Evolutionary conservation across 208 protist species (phyloP).

Genomic region (Porcisia hertigi): DNA sequence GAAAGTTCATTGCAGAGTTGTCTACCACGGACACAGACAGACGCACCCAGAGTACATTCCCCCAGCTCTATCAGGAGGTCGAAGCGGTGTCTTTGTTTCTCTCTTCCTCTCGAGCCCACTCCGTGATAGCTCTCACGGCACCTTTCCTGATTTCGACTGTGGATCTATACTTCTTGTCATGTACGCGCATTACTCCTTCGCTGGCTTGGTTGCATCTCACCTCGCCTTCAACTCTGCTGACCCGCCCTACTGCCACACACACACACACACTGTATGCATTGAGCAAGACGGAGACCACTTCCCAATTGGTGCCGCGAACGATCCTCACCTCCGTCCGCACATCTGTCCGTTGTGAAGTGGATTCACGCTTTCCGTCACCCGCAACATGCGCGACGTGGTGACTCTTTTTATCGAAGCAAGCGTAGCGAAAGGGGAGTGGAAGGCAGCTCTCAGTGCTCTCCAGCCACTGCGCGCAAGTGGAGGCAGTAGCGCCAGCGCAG

Average conservation of each 20-base stretch:
- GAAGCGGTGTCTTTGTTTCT: no score
- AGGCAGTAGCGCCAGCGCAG: not conserved
- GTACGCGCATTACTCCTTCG: not conserved
- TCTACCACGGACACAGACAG: no score
- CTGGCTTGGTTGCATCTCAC: not conserved
- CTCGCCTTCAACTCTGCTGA: not conserved
- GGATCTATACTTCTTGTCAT: not conserved
- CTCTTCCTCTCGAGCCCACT: no score
- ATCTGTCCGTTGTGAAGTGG: not conserved
- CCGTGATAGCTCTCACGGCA: no score
- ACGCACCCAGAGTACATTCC: no score
- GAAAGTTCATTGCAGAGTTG: no score
- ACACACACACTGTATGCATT: not conserved
- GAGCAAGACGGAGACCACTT: not conserved
- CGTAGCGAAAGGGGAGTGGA: constrained; percentile 32
- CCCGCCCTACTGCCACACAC: not conserved
- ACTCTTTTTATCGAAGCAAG: constrained; percentile 34
- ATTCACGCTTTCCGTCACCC: not conserved
- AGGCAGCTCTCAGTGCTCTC: constrained; percentile 20
- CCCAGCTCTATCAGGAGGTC: no score
- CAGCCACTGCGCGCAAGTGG: not conserved
- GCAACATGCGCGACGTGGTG: constrained; percentile 21
- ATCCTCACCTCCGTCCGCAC: not conserved
- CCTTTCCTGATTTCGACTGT: no score
- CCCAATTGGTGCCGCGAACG: not conserved